phyloP scores from a whole-genome alignment of 768 basidiomycete genomes.

The Kwoniella sp. region DNA sequence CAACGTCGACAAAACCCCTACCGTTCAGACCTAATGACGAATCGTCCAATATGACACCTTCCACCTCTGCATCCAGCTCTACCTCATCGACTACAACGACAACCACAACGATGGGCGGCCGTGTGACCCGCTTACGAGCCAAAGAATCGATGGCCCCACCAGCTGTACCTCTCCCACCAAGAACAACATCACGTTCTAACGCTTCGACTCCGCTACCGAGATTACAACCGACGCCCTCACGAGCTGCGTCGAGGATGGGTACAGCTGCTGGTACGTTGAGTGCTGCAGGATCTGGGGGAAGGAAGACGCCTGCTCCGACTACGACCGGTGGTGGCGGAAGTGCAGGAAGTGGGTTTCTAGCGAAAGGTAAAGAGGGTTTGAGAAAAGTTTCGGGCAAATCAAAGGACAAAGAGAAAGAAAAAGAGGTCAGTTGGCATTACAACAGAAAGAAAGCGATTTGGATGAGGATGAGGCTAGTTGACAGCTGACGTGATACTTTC shows the following conservation, averaged over 20 bases:
- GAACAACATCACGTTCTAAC: too few relatives aligned
- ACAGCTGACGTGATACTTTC: constrained; percentile 8
- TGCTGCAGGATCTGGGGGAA: constrained; percentile 2
- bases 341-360: constrained; percentile 27
- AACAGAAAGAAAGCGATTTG: constrained; percentile 19
- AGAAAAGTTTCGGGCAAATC: constrained; percentile 45
- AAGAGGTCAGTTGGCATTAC: background rate
- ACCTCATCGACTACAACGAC: background rate
- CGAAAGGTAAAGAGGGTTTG: constrained; percentile 44
- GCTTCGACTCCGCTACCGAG: background rate
- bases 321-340: background rate
- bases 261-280: background rate
- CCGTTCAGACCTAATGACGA: too few relatives aligned
- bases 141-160: constrained; percentile 31
- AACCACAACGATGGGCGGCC: constrained; percentile 18
- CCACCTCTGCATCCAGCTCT: constrained; percentile 8
- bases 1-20: too few relatives aligned
- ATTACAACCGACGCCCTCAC: background rate
- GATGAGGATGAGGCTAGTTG: background rate
- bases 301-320: constrained; percentile 1
- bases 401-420: constrained; percentile 28
- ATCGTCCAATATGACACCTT: background rate
- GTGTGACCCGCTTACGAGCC: constrained; percentile 35
- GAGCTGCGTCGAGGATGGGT: too few relatives aligned
- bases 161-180: background rate